phyloP scores from a whole-genome alignment of 2,329 filamentous ascomycete species.

The Sclerotinia nivalis region DNA sequence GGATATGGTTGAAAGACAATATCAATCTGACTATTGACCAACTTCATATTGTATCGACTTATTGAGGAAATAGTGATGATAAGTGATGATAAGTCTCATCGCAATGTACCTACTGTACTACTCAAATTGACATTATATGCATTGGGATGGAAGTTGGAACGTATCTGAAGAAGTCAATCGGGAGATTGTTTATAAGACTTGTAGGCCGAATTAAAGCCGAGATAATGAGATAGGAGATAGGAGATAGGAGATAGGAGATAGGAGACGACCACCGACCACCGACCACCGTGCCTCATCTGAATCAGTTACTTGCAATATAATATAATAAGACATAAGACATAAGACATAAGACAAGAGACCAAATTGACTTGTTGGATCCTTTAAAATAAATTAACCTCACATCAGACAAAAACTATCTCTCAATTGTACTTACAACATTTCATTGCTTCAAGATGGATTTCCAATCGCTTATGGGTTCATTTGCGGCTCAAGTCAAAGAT shows the following conservation, averaged over 20 bases:
- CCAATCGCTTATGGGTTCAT: not conserved
- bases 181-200: not conserved
- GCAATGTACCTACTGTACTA: not conserved
- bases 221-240: not conserved
- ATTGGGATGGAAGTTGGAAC: not conserved
- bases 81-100: not conserved
- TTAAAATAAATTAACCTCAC: not conserved
- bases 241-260: too few species aligned
- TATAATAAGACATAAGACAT: too few species aligned
- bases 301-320: not conserved
- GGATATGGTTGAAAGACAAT: not conserved
- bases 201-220: constrained; percentile 7
- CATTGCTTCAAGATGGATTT: not conserved
- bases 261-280: too few species aligned
- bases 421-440: not conserved
- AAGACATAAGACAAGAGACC: not conserved
- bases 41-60: not conserved
- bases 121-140: not conserved
- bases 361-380: not conserved
- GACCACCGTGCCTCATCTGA: not conserved
- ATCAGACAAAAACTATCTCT: not conserved
- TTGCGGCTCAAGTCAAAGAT: not conserved
- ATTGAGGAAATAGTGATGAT: not conserved
- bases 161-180: not conserved
- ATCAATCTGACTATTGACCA: not conserved